Percentiles rank a stretch among this genome's conserved stretches.
These are phyloP conservation scores for Neofusicoccum sp. DNA, from an alignment of 2,329 filamentous ascomycete species.

Conservation along the genomic window DNA sequence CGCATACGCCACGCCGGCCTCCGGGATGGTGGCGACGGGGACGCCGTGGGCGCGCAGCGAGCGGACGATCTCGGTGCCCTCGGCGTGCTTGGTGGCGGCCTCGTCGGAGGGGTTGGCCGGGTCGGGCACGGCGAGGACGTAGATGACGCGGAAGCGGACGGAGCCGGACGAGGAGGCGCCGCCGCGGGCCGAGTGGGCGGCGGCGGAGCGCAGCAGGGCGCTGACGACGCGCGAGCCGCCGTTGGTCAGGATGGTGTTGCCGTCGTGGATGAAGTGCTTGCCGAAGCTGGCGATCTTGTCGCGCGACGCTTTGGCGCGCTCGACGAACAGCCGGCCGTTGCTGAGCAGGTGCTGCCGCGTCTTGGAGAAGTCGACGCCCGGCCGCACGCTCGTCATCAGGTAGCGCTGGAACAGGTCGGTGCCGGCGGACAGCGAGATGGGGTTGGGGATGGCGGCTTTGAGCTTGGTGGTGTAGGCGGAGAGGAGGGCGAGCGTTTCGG, in stretches of 20 bases:
- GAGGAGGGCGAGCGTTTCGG: constrained; percentile 87
- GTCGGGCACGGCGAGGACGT: constrained; percentile 45
- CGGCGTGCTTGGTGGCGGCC: constrained; percentile 39
- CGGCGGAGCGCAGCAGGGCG: constrained; percentile 71
- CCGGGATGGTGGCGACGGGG: constrained; percentile 76
- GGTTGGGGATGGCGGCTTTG: constrained; percentile 77
- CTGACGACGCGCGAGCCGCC: constrained; percentile 84
- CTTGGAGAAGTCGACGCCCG: constrained; percentile 71
- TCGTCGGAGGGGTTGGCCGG: constrained; percentile 25
- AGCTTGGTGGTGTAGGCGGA: constrained; percentile 73
- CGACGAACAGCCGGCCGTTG: constrained; percentile 84
- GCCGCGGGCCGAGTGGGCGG: constrained; percentile 57
- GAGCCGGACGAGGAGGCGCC: constrained; percentile 38
- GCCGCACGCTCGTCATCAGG: constrained; percentile 69
- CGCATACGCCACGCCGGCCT: constrained; percentile 74
- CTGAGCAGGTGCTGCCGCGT: constrained; percentile 79
- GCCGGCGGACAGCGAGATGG: constrained; percentile 87
- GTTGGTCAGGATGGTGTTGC: constrained; percentile 81
- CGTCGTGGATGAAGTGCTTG: constrained; percentile 73
- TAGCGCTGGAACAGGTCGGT: constrained; percentile 96
- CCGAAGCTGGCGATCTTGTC: constrained; percentile 80
- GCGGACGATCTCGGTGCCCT: constrained; percentile 69
- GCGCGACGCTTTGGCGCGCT: constrained; percentile 79
- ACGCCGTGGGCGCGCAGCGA: constrained; percentile 71
- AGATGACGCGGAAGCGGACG: constrained; percentile 79